Evolutionary conservation across 768 basidiomycete species (phyloP).

Genomic region (Tephrocybe rancida): DNA sequence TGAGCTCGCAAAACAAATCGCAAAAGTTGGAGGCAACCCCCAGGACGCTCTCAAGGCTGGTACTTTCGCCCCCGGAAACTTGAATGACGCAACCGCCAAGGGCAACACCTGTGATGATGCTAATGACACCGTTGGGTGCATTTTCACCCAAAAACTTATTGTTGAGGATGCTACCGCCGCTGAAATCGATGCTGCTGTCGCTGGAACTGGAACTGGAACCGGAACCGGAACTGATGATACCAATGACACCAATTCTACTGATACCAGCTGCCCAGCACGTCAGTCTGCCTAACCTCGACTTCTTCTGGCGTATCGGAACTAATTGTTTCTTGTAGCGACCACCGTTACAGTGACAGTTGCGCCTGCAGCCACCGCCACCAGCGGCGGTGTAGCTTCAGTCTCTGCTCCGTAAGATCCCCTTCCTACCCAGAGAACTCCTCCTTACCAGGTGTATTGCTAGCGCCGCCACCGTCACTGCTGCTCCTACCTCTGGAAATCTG

Average conservation of each 20-base stretch:
- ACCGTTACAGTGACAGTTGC: constrained; percentile 24
- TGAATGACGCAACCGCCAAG: constrained; percentile 52
- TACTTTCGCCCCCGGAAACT: constrained; percentile 60
- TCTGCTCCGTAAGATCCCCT: constrained; percentile 11
- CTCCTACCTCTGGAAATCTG: constrained; percentile 36
- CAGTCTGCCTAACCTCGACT: not conserved
- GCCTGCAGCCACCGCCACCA: constrained; percentile 15
- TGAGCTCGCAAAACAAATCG: constrained; percentile 65
- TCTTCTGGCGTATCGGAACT: not conserved
- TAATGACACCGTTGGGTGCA: constrained; percentile 60
- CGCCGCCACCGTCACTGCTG: constrained; percentile 18
- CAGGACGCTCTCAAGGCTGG: constrained; percentile 58
- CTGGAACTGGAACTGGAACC: constrained; percentile 24
- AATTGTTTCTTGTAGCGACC: constrained; percentile 18
- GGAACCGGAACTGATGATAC: constrained; percentile 24
- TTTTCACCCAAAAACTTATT: constrained; percentile 62
- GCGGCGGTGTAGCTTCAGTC: not conserved
- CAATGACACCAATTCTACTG: constrained; percentile 3
- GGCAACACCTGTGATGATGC: constrained; percentile 58
- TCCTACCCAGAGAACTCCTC: not conserved
- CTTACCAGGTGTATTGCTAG: constrained; percentile 1
- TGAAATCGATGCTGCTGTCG: constrained; percentile 58
- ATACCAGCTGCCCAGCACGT: constrained; percentile 19
- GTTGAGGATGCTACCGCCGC: constrained; percentile 56
- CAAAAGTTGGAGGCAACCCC: constrained; percentile 63